A percentile compares a stretch with the other conserved stretches of the same genome.
Evolutionary conservation across 306 rosid genomes (phyloP).

Genomic region (Macrotyloma uniflorum): DNA sequence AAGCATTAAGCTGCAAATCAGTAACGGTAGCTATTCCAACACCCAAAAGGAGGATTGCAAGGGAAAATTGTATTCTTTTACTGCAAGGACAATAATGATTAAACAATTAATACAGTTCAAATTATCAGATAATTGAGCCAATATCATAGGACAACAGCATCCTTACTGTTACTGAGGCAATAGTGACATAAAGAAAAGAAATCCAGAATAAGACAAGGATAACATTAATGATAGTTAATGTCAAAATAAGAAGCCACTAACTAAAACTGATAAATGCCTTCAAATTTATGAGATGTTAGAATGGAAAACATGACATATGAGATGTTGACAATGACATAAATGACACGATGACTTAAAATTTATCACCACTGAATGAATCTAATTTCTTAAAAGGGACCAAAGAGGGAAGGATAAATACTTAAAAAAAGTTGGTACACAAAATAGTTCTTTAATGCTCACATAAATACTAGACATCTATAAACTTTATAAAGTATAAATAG

Average conservation of each 20-base stretch:
- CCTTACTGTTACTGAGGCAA: neutral
- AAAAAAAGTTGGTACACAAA: neutral
- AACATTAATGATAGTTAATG: neutral
- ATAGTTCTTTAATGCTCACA: constrained; percentile 1
- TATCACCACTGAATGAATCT: neutral
- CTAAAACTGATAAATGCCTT: neutral
- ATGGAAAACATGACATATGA: neutral
- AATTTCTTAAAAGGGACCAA: neutral
- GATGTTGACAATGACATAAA: neutral
- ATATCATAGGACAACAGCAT: neutral
- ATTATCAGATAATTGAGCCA: neutral
- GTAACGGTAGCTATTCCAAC: constrained; percentile 97
- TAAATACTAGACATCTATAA: neutral
- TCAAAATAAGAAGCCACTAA: constrained; percentile 17
- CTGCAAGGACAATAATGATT: constrained; percentile 35
- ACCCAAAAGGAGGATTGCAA: constrained; percentile 75
- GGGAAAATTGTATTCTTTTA: constrained; percentile 75
- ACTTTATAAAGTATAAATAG: neutral
- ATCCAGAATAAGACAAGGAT: neutral
- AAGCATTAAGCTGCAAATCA: constrained; percentile 87
- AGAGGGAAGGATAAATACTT: neutral
- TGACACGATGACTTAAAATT: constrained; percentile 1
- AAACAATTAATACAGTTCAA: constrained; percentile 34
- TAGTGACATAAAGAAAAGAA: neutral
- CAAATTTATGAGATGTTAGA: constrained; percentile 9